These are phyloP conservation scores for Leccinum rimulosum DNA, from an alignment of 768 basidiomycete genomes.

Conservation along the genomic window DNA sequence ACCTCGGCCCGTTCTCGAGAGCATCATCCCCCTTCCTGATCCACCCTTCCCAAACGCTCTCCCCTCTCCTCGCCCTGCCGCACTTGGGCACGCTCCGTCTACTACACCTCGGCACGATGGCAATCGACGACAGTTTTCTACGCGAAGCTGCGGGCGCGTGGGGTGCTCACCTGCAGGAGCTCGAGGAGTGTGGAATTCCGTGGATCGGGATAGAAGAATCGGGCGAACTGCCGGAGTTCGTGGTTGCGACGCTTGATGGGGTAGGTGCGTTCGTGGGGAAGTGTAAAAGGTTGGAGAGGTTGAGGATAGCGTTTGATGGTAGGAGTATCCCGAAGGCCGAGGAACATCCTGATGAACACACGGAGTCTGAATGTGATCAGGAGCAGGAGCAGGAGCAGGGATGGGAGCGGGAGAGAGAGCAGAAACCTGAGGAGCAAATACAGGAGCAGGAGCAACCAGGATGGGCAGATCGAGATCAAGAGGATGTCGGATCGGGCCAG, in stretches of 20 bases:
- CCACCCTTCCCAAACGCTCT: slow-evolving; percentile 22
- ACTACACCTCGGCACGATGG: slow-evolving; percentile 26
- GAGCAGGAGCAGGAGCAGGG: not conserved
- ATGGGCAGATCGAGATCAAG: not conserved
- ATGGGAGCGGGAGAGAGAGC: not conserved
- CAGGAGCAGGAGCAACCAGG: not conserved
- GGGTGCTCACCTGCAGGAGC: slow-evolving; percentile 24
- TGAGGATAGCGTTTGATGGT: slow-evolving; percentile 28
- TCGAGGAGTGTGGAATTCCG: slow-evolving; percentile 28
- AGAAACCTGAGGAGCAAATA: not conserved
- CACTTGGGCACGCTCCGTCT: slow-evolving; percentile 21
- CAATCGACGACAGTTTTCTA: slow-evolving; percentile 28
- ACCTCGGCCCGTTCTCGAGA: slow-evolving; percentile 20
- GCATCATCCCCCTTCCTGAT: slow-evolving; percentile 23
- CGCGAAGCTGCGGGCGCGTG: slow-evolving; percentile 27
- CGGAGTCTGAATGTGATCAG: not conserved
- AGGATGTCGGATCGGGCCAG: not conserved
- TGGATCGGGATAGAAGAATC: slow-evolving; percentile 23
- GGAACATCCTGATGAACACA: not conserved
- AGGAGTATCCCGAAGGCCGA: not conserved
- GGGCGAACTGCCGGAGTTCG: slow-evolving; percentile 5
- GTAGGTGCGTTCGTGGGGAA: slow-evolving; percentile 19
- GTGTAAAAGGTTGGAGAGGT: slow-evolving; percentile 18
- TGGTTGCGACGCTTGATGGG: slow-evolving; percentile 22
- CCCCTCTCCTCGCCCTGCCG: slow-evolving; percentile 23